These are phyloP conservation scores for Rhododendron simsii DNA, from an alignment of 148 eudicot genomes.

Conservation along the genomic window DNA sequence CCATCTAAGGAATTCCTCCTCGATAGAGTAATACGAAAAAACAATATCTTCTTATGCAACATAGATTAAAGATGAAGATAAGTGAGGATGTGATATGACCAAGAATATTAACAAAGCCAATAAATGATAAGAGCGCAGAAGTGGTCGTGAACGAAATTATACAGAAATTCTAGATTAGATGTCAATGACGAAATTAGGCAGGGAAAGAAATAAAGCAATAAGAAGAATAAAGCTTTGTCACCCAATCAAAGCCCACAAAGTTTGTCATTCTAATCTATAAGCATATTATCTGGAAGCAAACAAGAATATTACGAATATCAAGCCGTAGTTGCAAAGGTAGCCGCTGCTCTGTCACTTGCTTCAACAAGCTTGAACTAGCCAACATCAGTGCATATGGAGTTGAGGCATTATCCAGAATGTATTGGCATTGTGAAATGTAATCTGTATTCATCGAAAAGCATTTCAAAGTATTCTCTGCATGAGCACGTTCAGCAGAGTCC, in stretches of 20 bases:
- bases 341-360: constrained; percentile 88
- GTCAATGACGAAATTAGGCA: neutral
- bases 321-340: constrained; percentile 83
- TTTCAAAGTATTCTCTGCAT: constrained; percentile 83
- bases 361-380: constrained; percentile 90
- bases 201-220: neutral
- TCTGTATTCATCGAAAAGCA: constrained; percentile 76
- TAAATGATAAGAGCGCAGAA: neutral
- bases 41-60: neutral
- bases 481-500: constrained; percentile 87
- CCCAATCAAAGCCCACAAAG: neutral
- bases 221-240: neutral
- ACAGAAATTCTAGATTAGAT: neutral
- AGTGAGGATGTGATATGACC: neutral
- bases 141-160: neutral
- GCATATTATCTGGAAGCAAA: constrained; percentile 17
- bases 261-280: constrained; percentile 1
- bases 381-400: constrained; percentile 92
- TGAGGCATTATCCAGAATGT: constrained; percentile 78
- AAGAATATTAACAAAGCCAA: neutral
- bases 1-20: neutral
- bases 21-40: neutral
- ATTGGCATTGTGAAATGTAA: constrained; percentile 91
- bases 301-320: constrained; percentile 71
- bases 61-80: neutral